phyloP scores from a whole-genome alignment of 805 yeast genomes.

The Candida adriatica region DNA sequence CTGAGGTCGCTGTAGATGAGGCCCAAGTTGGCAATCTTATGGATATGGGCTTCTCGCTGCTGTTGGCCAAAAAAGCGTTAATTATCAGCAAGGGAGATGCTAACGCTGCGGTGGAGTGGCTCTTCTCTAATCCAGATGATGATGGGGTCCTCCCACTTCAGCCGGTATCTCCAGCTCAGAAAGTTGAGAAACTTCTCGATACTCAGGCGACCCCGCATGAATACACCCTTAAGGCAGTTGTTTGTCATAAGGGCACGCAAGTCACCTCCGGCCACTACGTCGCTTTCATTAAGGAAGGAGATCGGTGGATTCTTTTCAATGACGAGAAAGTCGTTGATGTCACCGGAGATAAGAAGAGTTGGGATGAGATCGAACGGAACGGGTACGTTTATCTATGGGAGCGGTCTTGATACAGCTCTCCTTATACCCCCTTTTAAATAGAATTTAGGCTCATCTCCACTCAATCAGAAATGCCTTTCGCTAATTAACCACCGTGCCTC shows the following conservation, averaged over 20 bases:
- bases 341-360: slow-evolving; percentile 28
- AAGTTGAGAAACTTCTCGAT: slow-evolving; percentile 6
- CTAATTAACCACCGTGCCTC: too few relatives aligned
- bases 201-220: slow-evolving; percentile 5
- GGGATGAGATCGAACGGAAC: slow-evolving; percentile 31
- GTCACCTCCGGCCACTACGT: slow-evolving; percentile 90
- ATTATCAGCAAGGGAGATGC: slow-evolving; percentile 49
- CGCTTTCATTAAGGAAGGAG: slow-evolving; percentile 50
- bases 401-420: too few relatives aligned
- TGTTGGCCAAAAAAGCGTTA: slow-evolving; percentile 70
- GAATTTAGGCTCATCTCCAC: too few relatives aligned
- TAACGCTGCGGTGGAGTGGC: slow-evolving; percentile 86
- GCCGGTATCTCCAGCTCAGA: slow-evolving; percentile 5
- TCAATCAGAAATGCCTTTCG: too few relatives aligned
- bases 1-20: slow-evolving; percentile 22
- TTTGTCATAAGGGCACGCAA: slow-evolving; percentile 83
- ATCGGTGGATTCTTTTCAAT: slow-evolving; percentile 68
- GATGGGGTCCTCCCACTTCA: slow-evolving; percentile 45
- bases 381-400: slow-evolving; percentile 40
- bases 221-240: slow-evolving; percentile 52
- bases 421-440: too few relatives aligned
- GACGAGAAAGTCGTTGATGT: slow-evolving; percentile 78
- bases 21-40: slow-evolving; percentile 41
- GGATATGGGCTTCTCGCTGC: slow-evolving; percentile 72
- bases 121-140: slow-evolving; percentile 76